These are phyloP conservation scores for Boletellus deceptivus DNA, from an alignment of 1,284 basidiomycete genomes.

Conservation along the genomic window DNA sequence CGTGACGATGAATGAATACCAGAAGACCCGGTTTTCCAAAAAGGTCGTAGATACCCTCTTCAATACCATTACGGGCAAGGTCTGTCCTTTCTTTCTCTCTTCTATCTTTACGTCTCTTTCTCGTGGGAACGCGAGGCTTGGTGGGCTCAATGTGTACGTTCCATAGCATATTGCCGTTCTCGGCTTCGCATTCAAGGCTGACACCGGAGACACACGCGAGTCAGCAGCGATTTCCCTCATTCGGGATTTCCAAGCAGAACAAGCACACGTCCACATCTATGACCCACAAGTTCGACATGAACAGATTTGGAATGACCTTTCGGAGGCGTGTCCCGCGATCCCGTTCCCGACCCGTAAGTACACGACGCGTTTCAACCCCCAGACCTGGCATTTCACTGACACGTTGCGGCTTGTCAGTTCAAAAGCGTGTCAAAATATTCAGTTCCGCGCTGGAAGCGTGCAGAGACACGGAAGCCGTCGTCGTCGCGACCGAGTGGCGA, in stretches of 20 bases:
- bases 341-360: conserved; percentile 61
- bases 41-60: conserved; percentile 93
- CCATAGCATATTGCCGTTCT: conserved; percentile 89
- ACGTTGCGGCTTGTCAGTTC: conserved; percentile 47
- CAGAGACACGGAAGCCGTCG: conserved; percentile 86
- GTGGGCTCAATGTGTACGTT: conserved; percentile 4
- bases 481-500: conserved; percentile 94
- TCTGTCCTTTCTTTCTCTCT: conserved; percentile 32
- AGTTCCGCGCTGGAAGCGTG: conserved; percentile 84
- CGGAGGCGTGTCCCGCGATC: conserved; percentile 59
- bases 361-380: not conserved
- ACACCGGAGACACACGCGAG: conserved; percentile 97
- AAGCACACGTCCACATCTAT: conserved; percentile 84
- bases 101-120: conserved; percentile 1
- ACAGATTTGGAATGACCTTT: conserved; percentile 77
- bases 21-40: conserved; percentile 88
- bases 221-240: conserved; percentile 95
- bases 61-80: conserved; percentile 96
- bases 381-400: too few species aligned
- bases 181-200: conserved; percentile 95
- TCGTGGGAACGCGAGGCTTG: not conserved
- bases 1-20: conserved; percentile 95
- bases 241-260: conserved; percentile 90
- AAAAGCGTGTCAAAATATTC: conserved; percentile 84
- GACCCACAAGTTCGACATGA: conserved; percentile 82